These are phyloP conservation scores for Globisporangium heterothallicum DNA, from an alignment of 352 stramenopile genomes.

Conservation along the genomic window DNA sequence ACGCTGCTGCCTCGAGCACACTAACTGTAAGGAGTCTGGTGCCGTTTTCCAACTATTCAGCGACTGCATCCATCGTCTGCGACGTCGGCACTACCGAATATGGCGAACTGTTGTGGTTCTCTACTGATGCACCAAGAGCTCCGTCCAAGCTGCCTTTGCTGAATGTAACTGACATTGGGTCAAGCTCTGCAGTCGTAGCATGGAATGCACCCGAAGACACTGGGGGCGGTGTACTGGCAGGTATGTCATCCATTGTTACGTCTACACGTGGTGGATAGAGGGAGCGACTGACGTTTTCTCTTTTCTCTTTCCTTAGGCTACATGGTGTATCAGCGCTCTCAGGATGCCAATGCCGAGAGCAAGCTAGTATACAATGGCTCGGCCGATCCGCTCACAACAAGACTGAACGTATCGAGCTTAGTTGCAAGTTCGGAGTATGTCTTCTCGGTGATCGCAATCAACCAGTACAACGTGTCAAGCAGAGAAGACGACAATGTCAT, in stretches of 20 bases:
- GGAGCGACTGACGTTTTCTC: neutral
- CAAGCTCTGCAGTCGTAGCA: conserved; percentile 23
- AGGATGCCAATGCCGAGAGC: neutral
- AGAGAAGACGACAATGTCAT: conserved; percentile 15
- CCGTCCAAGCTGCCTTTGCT: conserved; percentile 14
- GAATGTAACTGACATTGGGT: conserved; percentile 12
- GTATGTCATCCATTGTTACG: conserved; percentile 14
- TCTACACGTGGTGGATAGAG: neutral
- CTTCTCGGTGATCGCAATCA: conserved; percentile 33
- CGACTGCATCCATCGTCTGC: conserved; percentile 15
- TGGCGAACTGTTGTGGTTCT: conserved; percentile 17
- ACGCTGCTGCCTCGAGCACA: conserved; percentile 3
- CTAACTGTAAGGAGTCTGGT: conserved; percentile 18
- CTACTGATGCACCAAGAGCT: conserved; percentile 13
- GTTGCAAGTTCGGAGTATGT: conserved; percentile 24
- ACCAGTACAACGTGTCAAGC: conserved; percentile 34
- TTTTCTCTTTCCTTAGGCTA: conserved; percentile 17
- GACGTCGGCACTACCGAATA: conserved; percentile 13
- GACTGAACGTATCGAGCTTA: conserved; percentile 15
- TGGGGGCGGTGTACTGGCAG: conserved; percentile 31
- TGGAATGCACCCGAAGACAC: conserved; percentile 33
- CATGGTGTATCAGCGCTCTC: conserved; percentile 14
- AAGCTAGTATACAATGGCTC: conserved; percentile 23
- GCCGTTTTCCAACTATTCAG: conserved; percentile 26
- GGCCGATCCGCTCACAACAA: conserved; percentile 10